Percentiles rank a stretch among this genome's conserved stretches.
phyloP scores from a whole-genome alignment of 192 early-diverging fungal genomes.

The Chytriomyces hyalinus region DNA sequence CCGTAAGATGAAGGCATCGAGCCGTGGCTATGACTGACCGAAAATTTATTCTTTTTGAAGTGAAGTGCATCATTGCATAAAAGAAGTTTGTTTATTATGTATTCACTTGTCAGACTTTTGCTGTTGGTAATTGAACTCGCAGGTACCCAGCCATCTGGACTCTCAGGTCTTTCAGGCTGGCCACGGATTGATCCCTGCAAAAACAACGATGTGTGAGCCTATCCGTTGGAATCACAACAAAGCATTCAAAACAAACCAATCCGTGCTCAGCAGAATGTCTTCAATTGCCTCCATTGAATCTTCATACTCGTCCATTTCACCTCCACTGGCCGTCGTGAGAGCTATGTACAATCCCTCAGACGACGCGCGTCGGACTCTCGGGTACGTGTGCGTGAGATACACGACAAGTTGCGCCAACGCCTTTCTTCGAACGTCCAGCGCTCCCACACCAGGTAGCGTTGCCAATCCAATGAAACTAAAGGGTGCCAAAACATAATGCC shows the following conservation, averaged over 20 bases:
- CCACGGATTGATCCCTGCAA: conserved; percentile 52
- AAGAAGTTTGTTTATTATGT: neutral
- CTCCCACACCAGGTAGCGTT: conserved; percentile 29
- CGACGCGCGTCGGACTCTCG: conserved; percentile 70
- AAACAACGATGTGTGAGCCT: neutral
- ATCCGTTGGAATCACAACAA: neutral
- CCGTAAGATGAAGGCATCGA: conserved; percentile 43
- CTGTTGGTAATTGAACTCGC: conserved; percentile 17
- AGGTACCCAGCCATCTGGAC: conserved; percentile 12
- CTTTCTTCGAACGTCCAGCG: conserved; percentile 40
- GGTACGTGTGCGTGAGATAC: conserved; percentile 77
- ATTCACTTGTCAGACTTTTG: neutral
- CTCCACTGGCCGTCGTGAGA: conserved; percentile 47
- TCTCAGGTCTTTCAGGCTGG: conserved; percentile 49
- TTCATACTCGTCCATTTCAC: conserved; percentile 54
- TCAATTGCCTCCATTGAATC: conserved; percentile 56
- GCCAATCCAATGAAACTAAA: conserved; percentile 59
- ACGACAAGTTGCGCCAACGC: conserved; percentile 66
- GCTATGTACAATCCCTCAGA: conserved; percentile 78
- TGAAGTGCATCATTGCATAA: neutral
- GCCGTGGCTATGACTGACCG: neutral
- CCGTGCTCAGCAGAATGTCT: conserved; percentile 64
- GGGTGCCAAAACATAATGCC: neutral
- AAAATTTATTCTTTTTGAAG: neutral
- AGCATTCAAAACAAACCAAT: conserved; percentile 61